Evolutionary conservation across 805 yeast genomes (phyloP), one percentile per base, ranked within the genome.

Genomic region (Clavispora vitiphila): DNA sequence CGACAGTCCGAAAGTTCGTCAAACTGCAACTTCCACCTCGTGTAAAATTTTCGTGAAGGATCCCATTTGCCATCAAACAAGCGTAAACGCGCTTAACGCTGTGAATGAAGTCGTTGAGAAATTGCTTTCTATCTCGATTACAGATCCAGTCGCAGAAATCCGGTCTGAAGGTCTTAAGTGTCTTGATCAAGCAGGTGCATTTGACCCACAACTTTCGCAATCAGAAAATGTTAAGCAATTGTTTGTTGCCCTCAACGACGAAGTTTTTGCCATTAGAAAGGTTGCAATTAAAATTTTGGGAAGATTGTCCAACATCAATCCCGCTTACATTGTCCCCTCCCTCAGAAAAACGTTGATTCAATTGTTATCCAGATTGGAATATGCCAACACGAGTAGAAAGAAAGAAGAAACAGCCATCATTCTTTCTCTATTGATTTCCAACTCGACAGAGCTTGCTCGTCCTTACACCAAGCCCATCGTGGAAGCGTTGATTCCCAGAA

Each of bases 311-410:
- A 65, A 78, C 2, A 83, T 88, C 31, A 93, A 93, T 54, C 98
- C 99, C 0, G 97, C 99, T 0, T 91, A 88, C 61, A 86, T 93
- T 48, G 89, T 91, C 29, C 99, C 99, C 0, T 86, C 95, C 0
- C 69, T 93, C 40, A 74, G 98, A 51, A 91, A 88, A 58, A 80
- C 91, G 0, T 64, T 95, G 47, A 79, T 93, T 34, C 97, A 91
- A 58, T 70, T 90, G 11, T 61, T 95, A 35, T 88, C 96, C 0
- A 86, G 86, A 45, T 67, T 93, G 38, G 95, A 89, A 54, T 89
- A 82, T 59, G 85, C 96, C 2, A 80, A 83, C 9, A 77, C 81
- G 35, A 76, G 88, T 25, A 53, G 78, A 2, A 83, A 81, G 49
- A 86, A 84, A 52, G 99, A 93, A 60, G 96, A 90, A 57, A 82